Conservation (phyloP, 352 stramenopile genomes). For the Elongisporangium senticosum region DNA sequence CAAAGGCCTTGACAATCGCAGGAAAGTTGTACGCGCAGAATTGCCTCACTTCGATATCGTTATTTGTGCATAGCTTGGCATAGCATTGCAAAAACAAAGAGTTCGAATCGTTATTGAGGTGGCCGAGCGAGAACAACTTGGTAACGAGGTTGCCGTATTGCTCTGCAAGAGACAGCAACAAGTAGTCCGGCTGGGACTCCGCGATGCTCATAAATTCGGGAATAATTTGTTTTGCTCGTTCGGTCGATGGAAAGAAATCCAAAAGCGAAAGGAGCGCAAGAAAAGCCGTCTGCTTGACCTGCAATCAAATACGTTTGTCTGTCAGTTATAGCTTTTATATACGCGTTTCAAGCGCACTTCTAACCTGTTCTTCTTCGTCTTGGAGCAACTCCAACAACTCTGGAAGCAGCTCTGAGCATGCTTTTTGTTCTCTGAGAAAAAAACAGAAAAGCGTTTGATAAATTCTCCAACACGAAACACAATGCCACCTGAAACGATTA, state of each 20-base stretch:
- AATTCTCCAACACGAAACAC: neutral
- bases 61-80: conserved; percentile 44
- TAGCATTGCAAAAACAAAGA: conserved; percentile 58
- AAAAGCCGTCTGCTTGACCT: conserved; percentile 80
- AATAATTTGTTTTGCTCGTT: conserved; percentile 59
- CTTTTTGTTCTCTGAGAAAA: conserved; percentile 47
- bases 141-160: conserved; percentile 55
- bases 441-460: neutral
- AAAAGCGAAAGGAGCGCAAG: conserved; percentile 62
- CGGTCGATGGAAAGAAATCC: conserved; percentile 58
- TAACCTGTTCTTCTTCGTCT: conserved; percentile 77
- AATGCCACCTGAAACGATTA: neutral
- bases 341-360: neutral
- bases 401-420: conserved; percentile 54
- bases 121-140: conserved; percentile 53
- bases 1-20: conserved; percentile 69
- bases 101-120: conserved; percentile 47
- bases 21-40: conserved; percentile 79
- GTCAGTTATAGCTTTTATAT: neutral
- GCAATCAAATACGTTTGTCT: neutral
- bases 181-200: conserved; percentile 53
- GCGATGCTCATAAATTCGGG: conserved; percentile 57
- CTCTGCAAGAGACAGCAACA: conserved; percentile 42
- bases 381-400: conserved; percentile 74
- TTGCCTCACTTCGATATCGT: conserved; percentile 57